Evolutionary conservation across 768 basidiomycete genomes (phyloP), one percentile per base, ranked within the genome.

Genomic region (Mycena galericulata): DNA sequence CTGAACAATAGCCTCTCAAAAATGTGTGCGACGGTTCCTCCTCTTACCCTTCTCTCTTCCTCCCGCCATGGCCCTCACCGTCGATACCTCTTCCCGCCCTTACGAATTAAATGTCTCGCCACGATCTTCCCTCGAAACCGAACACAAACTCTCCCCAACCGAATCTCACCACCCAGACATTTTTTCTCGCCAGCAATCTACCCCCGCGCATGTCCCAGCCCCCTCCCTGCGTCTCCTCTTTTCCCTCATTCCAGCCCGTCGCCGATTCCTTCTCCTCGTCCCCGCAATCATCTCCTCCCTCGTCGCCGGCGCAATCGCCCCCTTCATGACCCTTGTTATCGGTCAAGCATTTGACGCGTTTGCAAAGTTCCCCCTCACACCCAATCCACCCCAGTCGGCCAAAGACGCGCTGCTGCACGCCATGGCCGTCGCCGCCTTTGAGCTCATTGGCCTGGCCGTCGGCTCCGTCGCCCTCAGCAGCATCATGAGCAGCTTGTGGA

Each of bases 291-390:
- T 85, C 59, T 82, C 89, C 15, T 91, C 94, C 22, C 62, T 91
- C 47, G 80, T 85, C 55, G 85, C 90, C 4, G 92, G 93, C 40
- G 88, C 89, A 34, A 85, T 94, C 60, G 92, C 91, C 0, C 94
- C 95, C 1, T 92, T 92, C 84, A 96, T 96, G 94, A 95, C 95
- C 9, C 82, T 87, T 34, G 88, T 94, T 72, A 83, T 96, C 70
- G 95, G 95, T 40, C 86, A 89, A 56, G 89, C 89, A 1, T 95
- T 96, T 79, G 84, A 92, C 69, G 83, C 88, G 0, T 93, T 96
- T 70, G 86, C 92, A 7, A 75, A 78, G 30, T 76, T 74, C 62
- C 72, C 73, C 46, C 70, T 67, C 40, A 64, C 60, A 24, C 68
- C 69, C 24, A 68, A 74, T 50, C 75, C 75, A 2, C 61, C 75